Base-by-base conservation (phyloP, 2,329 filamentous ascomycete genomes). In the Botrytis squamosa region DNA sequence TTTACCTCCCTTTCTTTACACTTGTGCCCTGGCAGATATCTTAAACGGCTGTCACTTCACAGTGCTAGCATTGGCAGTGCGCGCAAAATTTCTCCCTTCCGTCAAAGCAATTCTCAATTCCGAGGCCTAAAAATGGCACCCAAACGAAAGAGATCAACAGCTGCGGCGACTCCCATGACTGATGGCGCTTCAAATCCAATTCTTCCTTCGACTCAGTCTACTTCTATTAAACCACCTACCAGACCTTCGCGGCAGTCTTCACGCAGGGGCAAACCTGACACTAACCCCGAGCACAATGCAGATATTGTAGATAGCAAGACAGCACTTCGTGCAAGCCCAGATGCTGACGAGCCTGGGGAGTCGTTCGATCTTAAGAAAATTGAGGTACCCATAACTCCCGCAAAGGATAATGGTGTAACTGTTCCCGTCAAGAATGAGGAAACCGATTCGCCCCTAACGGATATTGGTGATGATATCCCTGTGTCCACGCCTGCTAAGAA, bases 251-350 rank as follows among this genome's bases (percentile, higher is more conserved):
- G 77, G 68, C 76, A 77, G 70, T 71, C 76, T 9, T 77, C 77
- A 22, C 76, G 75, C n/a, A 72, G 77, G 14, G 67, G 70, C 25
- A 78, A 76, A 44, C 42, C 79, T 40, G 78, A 78, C 33, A 80
- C 79, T 2, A 80, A 81, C 57, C 80, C 80, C 52, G 78, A 81
- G 63, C 75, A 78, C 36, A 80, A 81, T 74, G 62, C 74, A 25
- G 80, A 80, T 66, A 77, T 81, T 14, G 38, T 80, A 49, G 80
- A 81, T 76, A 79, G 79, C 22, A 79, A 78, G 42, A 71, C 71
- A n/a, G 79, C 80, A n/a, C 70, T 80, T 52, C 73, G 80, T 70
- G 80, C 79, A 70, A 80, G 79, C 70, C 79, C 79, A 22, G 79
- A 80, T 72, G 78, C 79, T 25, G 78, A 80, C 55, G 79, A 79